Base-by-base conservation (phyloP, 768 basidiomycete species). In the Gautieria morchelliformis region DNA sequence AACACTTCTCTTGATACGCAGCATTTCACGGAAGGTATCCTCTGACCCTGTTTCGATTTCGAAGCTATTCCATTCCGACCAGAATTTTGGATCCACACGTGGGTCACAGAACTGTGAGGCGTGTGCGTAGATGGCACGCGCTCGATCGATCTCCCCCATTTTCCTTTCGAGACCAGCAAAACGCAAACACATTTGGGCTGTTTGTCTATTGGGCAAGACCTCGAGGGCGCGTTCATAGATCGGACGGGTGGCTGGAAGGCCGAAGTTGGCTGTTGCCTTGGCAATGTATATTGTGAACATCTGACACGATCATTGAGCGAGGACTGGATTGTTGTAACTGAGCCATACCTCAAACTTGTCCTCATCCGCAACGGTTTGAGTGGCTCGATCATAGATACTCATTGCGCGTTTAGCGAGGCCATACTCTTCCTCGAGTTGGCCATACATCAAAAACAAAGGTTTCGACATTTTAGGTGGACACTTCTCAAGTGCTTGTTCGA, bases 91-190 rank as follows among this genome's bases (percentile, higher is more conserved):
- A 67, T 89, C 83, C 60, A 88, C 81, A 17, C 95, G 82, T 12
- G 95, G 95, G 68, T 98, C 95, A 70, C 95, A 99, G 79, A 99
- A 98, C 66, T 99, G 96, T 19, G 91, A 93, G 0, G 96, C 95
- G 67, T 98, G 95, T 1, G 93, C 95, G 63, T 95, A 98, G 62
- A 98, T 88, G 1, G 93, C 88, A 50, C 96, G 84, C 12, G 96
- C 96, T 24, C 96, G 81, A 73, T 99, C 96, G 70, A 99, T 98
- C 74, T 99, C 96, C 54, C 96, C 96, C 37, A 99, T 83, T 69
- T 99, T 99, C 63, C 95, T 86, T 70, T 99, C 96, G 64, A 99
- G 82, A 35, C 83, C 81, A 4, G 96, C 95, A 69, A 98, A 99
- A 46, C 93, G 89, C 20, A 97, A 77, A 69, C 94, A 97, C 92